Evolutionary conservation across 2,329 filamentous ascomycete genomes (phyloP), one percentile per base, ranked within the genome.

Genomic region (Trichothecium roseum): DNA sequence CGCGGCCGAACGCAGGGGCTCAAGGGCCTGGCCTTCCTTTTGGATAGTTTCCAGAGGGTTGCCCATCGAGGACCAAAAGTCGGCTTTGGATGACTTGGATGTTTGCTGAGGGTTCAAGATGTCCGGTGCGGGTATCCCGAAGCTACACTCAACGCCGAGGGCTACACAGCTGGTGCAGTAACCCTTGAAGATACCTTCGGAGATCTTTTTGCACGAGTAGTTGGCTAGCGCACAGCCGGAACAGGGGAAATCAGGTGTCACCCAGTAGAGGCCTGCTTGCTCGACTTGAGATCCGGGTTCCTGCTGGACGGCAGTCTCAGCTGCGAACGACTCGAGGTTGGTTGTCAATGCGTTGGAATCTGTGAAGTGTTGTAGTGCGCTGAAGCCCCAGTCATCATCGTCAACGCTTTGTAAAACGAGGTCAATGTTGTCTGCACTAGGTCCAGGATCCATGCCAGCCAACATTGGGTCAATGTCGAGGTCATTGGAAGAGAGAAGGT

Each of bases 91-190:
- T 45, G 15, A 66, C n/a, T 53, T 54, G n/a, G 48, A 45, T 35
- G 30, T 48, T 20, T 46, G 47, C 40, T 28, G 46, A 15, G 57
- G 48, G 32, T 57, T 52, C 29, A 60, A 45, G 35, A 52, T 54
- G 40, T 54, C 52, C 15, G 51, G 42, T 28, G 52, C 50, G 26
- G 53, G 47, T 18, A 52, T 44, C 16, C 63, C 69, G 41, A 78
- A 70, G 54, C 73, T 79, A 54, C 74, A 79, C 27, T 67, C 62
- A 44, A 67, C 59, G n/a, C 64, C 62, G 24, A 78, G 56, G 12
- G 74, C 74, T 31, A 78, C 72, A 45, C 75, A 79, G 45, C 66
- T 74, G 20, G 74, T 78, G 47, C 74, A 79, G 43, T 72, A 76
- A 40, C 72, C 71, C 53, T 66, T 71, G 49, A 71, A 68, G 46